Percentiles rank a stretch among this genome's conserved stretches.
These are phyloP conservation scores for Podaxis sp. DNA, from an alignment of 768 basidiomycete genomes.

Conservation along the genomic window DNA sequence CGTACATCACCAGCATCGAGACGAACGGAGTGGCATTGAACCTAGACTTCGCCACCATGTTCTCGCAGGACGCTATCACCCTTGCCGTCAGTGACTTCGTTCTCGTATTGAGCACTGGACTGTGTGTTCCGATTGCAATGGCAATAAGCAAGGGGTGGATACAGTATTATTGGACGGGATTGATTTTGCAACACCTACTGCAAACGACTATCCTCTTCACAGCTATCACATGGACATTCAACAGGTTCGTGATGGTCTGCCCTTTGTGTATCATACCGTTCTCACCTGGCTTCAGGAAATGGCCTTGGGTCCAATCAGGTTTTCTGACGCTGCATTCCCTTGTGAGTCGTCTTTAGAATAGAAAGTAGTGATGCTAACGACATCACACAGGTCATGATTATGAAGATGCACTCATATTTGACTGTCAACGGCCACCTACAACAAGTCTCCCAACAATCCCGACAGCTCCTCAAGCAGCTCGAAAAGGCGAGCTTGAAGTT, in stretches of 20 bases:
- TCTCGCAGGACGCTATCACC: conserved; percentile 80
- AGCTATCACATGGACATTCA: conserved; percentile 88
- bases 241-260: conserved; percentile 45
- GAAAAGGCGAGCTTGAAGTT: conserved; percentile 43
- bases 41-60: conserved; percentile 78
- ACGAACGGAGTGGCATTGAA: conserved; percentile 76
- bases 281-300: conserved; percentile 53
- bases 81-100: conserved; percentile 83
- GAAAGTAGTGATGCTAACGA: neutral
- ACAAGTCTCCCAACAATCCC: conserved; percentile 43
- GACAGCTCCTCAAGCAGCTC: conserved; percentile 41
- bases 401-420: conserved; percentile 97
- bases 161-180: conserved; percentile 72
- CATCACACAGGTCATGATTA: conserved; percentile 65
- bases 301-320: conserved; percentile 98
- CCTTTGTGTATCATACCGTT: neutral
- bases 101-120: conserved; percentile 70
- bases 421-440: conserved; percentile 85
- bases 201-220: conserved; percentile 73
- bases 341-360: conserved; percentile 35
- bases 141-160: conserved; percentile 79
- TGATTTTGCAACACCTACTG: conserved; percentile 75
- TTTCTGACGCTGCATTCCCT: conserved; percentile 86
- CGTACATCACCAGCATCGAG: conserved; percentile 76
- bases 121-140: conserved; percentile 84